A percentile compares a stretch with the other conserved stretches of the same genome.
phyloP scores from a whole-genome alignment of 2,329 filamentous ascomycete species.

The Fusarium subglutinans region DNA sequence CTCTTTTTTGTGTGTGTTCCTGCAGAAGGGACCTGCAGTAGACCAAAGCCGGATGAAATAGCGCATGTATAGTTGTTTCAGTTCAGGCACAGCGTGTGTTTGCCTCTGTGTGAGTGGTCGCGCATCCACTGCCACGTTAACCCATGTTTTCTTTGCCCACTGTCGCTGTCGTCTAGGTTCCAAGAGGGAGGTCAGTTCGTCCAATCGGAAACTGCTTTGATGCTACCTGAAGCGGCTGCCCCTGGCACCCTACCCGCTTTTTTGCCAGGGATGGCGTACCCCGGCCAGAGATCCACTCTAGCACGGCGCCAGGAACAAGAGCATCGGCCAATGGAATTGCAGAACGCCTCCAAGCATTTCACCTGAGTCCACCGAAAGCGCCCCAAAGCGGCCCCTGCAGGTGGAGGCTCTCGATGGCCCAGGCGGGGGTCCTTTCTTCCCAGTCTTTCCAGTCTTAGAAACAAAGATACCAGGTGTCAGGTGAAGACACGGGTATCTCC shows the following conservation, averaged over 20 bases:
- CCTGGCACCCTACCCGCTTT: constrained; percentile 18
- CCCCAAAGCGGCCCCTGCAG: constrained; percentile 32
- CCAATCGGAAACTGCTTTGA: constrained; percentile 26
- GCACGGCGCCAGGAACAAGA: constrained; percentile 17
- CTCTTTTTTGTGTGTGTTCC: constrained; percentile 22
- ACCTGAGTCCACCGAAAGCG: constrained; percentile 21
- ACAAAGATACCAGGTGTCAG: constrained; percentile 21
- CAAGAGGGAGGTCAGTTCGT: neutral
- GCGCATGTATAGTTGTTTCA: constrained; percentile 30
- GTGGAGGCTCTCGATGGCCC: constrained; percentile 23
- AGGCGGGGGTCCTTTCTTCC: neutral
- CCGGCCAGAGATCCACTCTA: constrained; percentile 4
- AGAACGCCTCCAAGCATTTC: constrained; percentile 13
- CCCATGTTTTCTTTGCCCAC: constrained; percentile 15
- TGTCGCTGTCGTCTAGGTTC: constrained; percentile 13
- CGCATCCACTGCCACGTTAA: constrained; percentile 32
- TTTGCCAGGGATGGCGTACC: constrained; percentile 5
- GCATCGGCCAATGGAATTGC: constrained; percentile 7
- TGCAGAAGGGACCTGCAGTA: constrained; percentile 34
- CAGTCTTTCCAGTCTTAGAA: constrained; percentile 4
- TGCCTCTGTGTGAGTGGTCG: constrained; percentile 1
- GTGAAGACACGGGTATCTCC: constrained; percentile 11
- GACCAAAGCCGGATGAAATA: constrained; percentile 16
- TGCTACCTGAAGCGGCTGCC: constrained; percentile 16
- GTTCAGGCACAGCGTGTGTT: constrained; percentile 10